Evolutionary conservation across 2,329 filamentous ascomycete species (phyloP).

Genomic region (Fusarium clavum): DNA sequence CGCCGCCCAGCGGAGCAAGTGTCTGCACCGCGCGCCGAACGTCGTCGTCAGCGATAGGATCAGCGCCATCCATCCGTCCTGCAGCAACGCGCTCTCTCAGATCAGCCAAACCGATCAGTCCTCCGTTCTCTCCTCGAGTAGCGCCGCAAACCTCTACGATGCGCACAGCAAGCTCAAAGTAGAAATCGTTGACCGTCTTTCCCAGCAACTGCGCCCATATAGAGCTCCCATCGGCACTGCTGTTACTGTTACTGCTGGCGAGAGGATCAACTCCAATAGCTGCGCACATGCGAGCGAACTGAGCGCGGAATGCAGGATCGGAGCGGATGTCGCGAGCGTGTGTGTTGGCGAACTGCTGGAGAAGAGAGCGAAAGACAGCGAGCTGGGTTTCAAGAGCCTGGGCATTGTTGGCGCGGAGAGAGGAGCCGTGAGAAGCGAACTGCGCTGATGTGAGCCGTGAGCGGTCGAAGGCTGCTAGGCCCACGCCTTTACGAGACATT

Average conservation of each 20-base stretch:
- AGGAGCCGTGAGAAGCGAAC: slow-evolving; percentile 89
- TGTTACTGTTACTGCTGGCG: slow-evolving; percentile 60
- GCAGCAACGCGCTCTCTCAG: slow-evolving; percentile 80
- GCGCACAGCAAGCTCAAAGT: slow-evolving; percentile 95
- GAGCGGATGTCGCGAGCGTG: slow-evolving; percentile 97
- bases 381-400: slow-evolving; percentile 92
- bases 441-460: slow-evolving; percentile 86
- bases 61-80: slow-evolving; percentile 78
- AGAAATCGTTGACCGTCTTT: slow-evolving; percentile 95
- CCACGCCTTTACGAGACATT: slow-evolving; percentile 85
- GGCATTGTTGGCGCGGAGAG: slow-evolving; percentile 85
- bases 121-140: slow-evolving; percentile 90
- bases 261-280: slow-evolving; percentile 96
- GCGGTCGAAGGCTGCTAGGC: slow-evolving; percentile 89
- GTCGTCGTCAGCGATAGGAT: slow-evolving; percentile 91
- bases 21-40: slow-evolving; percentile 89
- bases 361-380: slow-evolving; percentile 92
- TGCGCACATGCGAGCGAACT: slow-evolving; percentile 98
- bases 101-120: slow-evolving; percentile 86
- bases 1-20: slow-evolving; percentile 86
- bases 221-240: slow-evolving; percentile 67
- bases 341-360: slow-evolving; percentile 94
- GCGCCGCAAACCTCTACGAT: slow-evolving; percentile 92
- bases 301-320: slow-evolving; percentile 92
- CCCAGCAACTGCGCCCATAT: slow-evolving; percentile 95